Base-by-base conservation (phyloP, 1,139 yeast genomes). In the Kurtzmaniella natalensis region DNA sequence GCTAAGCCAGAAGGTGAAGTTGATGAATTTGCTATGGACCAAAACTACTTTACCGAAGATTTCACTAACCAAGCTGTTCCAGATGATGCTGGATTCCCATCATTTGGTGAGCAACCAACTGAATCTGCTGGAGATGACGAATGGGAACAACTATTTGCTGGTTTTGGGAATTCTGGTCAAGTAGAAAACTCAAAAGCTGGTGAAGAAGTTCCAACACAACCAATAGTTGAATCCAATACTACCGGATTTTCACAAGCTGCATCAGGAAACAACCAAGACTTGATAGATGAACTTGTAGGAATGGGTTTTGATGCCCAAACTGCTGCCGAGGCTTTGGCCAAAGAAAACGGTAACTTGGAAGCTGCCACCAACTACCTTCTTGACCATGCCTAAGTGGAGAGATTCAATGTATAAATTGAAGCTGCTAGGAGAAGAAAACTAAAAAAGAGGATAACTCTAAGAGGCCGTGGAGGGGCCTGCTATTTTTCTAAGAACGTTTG, bases 111-210 rank as follows among this genome's bases (percentile, higher is more conserved):
- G 9, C 26, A 21, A 22, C 15, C 29, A 23, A 42, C 48, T 18
- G 31, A 31, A 7, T 36, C 42, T 17, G 34, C 45, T n/a, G 63
- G 53, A 7, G 72, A 74, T 38, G 95, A 86, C 50, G 96, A 88
- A 56, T 88, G 96, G 96, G 96, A 88, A 50, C 94, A 87, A 57
- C 70, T 88, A 21, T 88, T 88, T 64, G 94, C 95, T 2, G 95
- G 94, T 0, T 83, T 87, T 53, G 92, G 92, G 20, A 83, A 81
- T 48, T 69, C 70, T 22, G 64, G 66, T 34, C 57, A 50, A 13
- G n/a, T n/a, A n/a, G 38, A 25, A 3, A 34, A 29, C n/a, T 4
- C 27, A 20, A 37, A 31, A 13, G 31, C 25, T 32, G 22, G 31
- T 7, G 32, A 34, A 1, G 22, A 37, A 17, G 28, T 25, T 11